A percentile compares a stretch with the other conserved stretches of the same genome.
Evolutionary conservation across 257 asterid species (phyloP).

Genomic region (Nicotiana sylvestris): DNA sequence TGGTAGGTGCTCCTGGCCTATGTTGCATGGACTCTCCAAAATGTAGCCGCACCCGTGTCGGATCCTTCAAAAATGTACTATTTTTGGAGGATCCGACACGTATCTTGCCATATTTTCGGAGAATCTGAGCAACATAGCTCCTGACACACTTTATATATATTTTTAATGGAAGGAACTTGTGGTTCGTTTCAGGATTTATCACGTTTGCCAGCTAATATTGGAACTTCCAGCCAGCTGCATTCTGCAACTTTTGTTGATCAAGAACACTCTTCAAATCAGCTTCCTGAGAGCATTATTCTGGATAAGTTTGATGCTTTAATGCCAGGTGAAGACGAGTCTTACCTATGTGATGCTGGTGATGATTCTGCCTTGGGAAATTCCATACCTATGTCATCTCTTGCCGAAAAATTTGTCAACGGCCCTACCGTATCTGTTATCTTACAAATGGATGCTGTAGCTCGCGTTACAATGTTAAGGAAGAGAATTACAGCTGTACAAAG

Average conservation of each 20-base stretch:
- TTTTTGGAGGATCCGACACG: too few species aligned
- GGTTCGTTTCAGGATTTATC: constrained; percentile 49
- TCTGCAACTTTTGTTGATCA: not conserved
- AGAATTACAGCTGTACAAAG: constrained; percentile 45
- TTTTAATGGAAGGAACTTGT: not conserved
- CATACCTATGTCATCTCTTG: constrained; percentile 8
- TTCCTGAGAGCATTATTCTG: constrained; percentile 24
- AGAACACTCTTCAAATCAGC: constrained; percentile 25
- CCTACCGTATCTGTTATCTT: constrained; percentile 58
- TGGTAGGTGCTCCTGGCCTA: not conserved
- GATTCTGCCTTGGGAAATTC: constrained; percentile 15
- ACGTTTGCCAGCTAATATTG: constrained; percentile 30
- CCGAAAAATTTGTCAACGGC: constrained; percentile 17
- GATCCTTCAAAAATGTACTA: too few species aligned
- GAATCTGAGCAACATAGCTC: not conserved
- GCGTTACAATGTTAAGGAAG: constrained; percentile 60
- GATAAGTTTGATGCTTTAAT: constrained; percentile 29
- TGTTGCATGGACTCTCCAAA: too few species aligned
- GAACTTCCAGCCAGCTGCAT: constrained; percentile 17
- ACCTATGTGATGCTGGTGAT: constrained; percentile 15
- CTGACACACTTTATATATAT: not conserved
- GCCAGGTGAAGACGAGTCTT: constrained; percentile 21
- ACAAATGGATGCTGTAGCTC: constrained; percentile 65
- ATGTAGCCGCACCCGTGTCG: too few species aligned
- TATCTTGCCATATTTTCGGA: too few species aligned